Evolutionary conservation across 352 stramenopile species (phyloP), one percentile per base, ranked within the genome.

Genomic region (Elongisporangium senticosum): DNA sequence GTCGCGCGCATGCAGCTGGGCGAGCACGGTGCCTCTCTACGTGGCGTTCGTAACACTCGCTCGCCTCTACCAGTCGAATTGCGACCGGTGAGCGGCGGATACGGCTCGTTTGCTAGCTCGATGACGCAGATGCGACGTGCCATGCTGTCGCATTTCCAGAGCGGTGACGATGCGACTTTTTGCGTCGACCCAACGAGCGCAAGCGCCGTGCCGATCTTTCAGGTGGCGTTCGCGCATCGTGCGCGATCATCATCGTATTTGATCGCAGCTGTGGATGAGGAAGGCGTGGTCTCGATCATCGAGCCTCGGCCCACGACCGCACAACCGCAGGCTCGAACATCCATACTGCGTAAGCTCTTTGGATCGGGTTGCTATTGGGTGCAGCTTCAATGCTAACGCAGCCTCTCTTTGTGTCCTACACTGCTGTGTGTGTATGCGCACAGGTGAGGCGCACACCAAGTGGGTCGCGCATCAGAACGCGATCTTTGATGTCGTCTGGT

Each of bases 401-500:
- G 33, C 33, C 33, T 43, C 33, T 43, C 33, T 43, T 43, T 43
- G 33, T 43, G 33, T 10, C 10, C 28, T 39, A 39, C 23, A 26
- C 23, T 26, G 23, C 23, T 26, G 23, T 39, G 6, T 8, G 28
- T 39, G 3, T 54, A 17, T 58, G n/a, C 19, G 5, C 51, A 14
- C 14, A 67, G 61, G 63, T 23, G 14, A 47, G 1, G 50, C 26
- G 3, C 19, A 53, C 7, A n/a, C 53, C 15, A 49, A 58, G 28
- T 88, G 78, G 75, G 55, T 58, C 26, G 79, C 75, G 15, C 82
- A 91, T 60, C 61, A 77, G 26, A 89, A 91, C 56, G 82, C 82
- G 14, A 68, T 91, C 56, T 91, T 91, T 49, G 82, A 91, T 58
- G 65, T 77, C 15, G 75, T 78, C 43, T 89, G 79, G 82, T 72